Base-by-base conservation (phyloP, 371 early-diverging fungal species). In the Dinochytrium kinnereticum region DNA sequence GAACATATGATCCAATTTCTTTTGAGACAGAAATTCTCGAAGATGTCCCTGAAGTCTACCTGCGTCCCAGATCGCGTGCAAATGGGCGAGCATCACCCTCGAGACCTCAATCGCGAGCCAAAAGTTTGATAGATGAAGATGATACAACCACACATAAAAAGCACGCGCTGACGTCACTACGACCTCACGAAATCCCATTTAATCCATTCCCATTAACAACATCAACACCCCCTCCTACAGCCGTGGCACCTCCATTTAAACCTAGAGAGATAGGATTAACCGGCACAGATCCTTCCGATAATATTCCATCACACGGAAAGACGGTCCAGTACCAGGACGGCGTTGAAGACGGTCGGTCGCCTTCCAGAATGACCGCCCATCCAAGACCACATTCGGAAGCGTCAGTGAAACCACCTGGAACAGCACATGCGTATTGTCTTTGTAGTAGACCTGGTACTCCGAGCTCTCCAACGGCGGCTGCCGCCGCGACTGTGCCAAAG, bases 401-500 rank as follows among this genome's bases (percentile, higher is more conserved):
- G 10, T 13, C 49, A 15, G 7, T 13, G 40, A 40, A 21, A 31
- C 39, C 51, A 28, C 39, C 34, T 59, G 37, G 28, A 24, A n/a
- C 17, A 61, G 69, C 38, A 34, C 59, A 61, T 26, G 59, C 36
- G 21, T 38, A 57, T 50, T 59, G 37, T 64, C 36, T 5, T 19
- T 30, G 28, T 5, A 51, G 69, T 36, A 15, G 44, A 5, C 69
- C 33, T 2, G 33, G 5, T 3, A 51, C 55, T n/a, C 50, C 50
- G n/a, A 28, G 50, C 10, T 34, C 69, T 0, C 39, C 70, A 7
- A 51, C 70, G 7, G 69, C 70, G 33, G 72, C 70, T 37, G 77
- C 74, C 13, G 73, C 74, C 19, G 59, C 71, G 15, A 33, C 73
- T 39, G 71, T 77, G 36, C 61, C 61, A 5, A 72, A 71, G 31